Conservation (phyloP, 192 early-diverging fungal genomes). For the Diversispora eburnea region DNA sequence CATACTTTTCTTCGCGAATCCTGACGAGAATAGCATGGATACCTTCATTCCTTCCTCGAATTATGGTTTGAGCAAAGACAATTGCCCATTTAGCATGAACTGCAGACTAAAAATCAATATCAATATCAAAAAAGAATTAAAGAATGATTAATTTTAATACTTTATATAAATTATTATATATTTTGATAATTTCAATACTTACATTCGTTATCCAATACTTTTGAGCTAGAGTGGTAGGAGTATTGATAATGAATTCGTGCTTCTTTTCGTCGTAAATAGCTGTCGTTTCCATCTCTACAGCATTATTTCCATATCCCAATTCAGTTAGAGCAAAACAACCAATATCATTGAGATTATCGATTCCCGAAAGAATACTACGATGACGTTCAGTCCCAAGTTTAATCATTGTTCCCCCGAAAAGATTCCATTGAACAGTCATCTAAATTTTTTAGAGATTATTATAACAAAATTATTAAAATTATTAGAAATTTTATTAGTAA, state of each 20-base stretch:
- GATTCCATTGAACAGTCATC: constrained; percentile 60
- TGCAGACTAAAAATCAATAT: constrained; percentile 38
- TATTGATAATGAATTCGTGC: constrained; percentile 72
- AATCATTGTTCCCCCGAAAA: constrained; percentile 69
- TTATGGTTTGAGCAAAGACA: constrained; percentile 75
- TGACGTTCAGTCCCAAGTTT: constrained; percentile 73
- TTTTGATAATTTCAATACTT: constrained; percentile 22
- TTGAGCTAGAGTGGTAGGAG: constrained; percentile 63
- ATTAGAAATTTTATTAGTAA: too few species aligned
- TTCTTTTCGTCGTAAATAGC: constrained; percentile 52
- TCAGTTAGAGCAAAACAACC: constrained; percentile 79
- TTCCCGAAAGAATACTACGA: constrained; percentile 55
- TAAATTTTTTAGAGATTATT: not conserved
- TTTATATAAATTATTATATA: not conserved
- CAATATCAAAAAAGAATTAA: not conserved
- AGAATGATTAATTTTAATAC: too few species aligned
- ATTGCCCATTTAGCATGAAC: constrained; percentile 68
- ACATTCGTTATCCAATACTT: constrained; percentile 86
- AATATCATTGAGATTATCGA: constrained; percentile 61
- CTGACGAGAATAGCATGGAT: constrained; percentile 71
- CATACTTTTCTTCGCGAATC: constrained; percentile 64
- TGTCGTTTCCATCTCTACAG: constrained; percentile 77
- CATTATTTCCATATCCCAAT: constrained; percentile 78
- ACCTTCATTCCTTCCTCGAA: constrained; percentile 64
- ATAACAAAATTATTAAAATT: not conserved